These are phyloP conservation scores for Monascus purpureus DNA, from an alignment of 495 filamentous ascomycete species.

Conservation along the genomic window DNA sequence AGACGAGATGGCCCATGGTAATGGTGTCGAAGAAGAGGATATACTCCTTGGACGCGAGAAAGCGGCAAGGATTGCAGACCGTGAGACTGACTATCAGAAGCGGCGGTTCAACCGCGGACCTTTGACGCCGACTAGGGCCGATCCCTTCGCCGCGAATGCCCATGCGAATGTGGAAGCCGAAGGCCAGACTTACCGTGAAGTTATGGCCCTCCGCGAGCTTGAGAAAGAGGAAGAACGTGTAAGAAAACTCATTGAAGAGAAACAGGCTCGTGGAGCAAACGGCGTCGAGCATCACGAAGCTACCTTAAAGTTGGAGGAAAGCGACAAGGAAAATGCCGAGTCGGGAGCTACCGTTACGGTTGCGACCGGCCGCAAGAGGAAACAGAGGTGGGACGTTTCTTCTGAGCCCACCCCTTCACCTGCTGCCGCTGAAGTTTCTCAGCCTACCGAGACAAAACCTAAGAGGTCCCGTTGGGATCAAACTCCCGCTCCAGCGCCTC, in stretches of 20 bases:
- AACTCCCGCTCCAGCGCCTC: constrained; percentile 49
- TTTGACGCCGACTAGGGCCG: constrained; percentile 75
- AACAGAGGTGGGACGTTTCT: constrained; percentile 85
- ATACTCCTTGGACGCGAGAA: constrained; percentile 78
- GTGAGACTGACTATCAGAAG: constrained; percentile 97
- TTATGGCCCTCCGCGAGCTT: constrained; percentile 83
- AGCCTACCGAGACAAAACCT: constrained; percentile 41
- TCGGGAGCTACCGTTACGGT: constrained; percentile 52
- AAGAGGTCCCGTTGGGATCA: constrained; percentile 88
- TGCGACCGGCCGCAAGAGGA: constrained; percentile 58
- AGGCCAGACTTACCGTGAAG: constrained; percentile 72
- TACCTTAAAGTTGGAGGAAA: constrained; percentile 50
- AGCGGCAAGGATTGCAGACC: constrained; percentile 73
- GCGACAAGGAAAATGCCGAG: constrained; percentile 58
- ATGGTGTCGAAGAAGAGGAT: constrained; percentile 83
- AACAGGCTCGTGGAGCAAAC: constrained; percentile 50
- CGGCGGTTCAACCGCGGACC: constrained; percentile 70
- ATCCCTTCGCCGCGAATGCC: constrained; percentile 69
- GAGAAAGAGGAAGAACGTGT: constrained; percentile 93
- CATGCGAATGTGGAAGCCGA: constrained; percentile 52
- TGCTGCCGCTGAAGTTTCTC: constrained; percentile 25
- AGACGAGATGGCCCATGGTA: constrained; percentile 81
- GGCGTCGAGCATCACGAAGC: constrained; percentile 47
- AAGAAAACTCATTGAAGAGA: constrained; percentile 63
- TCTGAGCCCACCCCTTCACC: constrained; percentile 20